phyloP scores from a whole-genome alignment of 2,329 filamentous ascomycete species.

The Atkinsonella texensis region DNA sequence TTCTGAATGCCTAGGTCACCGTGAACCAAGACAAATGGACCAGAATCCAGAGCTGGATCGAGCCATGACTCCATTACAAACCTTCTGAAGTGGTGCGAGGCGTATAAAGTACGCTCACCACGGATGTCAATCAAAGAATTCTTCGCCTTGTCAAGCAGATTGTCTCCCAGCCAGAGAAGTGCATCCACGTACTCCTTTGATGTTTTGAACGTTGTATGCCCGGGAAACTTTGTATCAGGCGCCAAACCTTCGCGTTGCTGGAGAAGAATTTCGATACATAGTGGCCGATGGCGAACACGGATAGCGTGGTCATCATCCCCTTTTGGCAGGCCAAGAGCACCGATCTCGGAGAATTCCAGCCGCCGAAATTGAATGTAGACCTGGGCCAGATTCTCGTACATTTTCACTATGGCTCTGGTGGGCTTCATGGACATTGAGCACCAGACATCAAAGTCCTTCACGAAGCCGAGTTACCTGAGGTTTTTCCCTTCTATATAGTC shows the following conservation, averaged over 20 bases:
- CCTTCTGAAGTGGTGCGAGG: slow-evolving; percentile 12
- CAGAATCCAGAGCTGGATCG: slow-evolving; percentile 5
- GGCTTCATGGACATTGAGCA: background rate
- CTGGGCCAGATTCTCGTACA: background rate
- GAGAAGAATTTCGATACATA: background rate
- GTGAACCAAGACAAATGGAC: slow-evolving; percentile 15
- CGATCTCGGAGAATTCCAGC: slow-evolving; percentile 1
- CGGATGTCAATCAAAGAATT: background rate
- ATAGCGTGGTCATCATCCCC: background rate
- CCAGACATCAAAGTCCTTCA: background rate
- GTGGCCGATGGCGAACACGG: background rate
- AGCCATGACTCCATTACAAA: slow-evolving; percentile 6
- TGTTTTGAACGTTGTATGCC: background rate
- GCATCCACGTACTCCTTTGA: background rate
- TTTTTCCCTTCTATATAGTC: slow-evolving; percentile 9
- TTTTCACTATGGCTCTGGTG: background rate
- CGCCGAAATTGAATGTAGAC: background rate
- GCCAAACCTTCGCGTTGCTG: background rate
- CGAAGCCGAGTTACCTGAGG: slow-evolving; percentile 8
- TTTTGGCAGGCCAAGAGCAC: background rate
- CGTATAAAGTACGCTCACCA: slow-evolving; percentile 12
- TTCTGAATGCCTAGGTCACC: slow-evolving; percentile 14
- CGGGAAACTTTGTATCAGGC: background rate
- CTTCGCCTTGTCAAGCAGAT: background rate
- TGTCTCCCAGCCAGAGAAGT: background rate